A percentile compares a stretch with the other conserved stretches of the same genome.
Evolutionary conservation across 2,329 filamentous ascomycete genomes (phyloP).

Genomic region (Cercospora sesami): DNA sequence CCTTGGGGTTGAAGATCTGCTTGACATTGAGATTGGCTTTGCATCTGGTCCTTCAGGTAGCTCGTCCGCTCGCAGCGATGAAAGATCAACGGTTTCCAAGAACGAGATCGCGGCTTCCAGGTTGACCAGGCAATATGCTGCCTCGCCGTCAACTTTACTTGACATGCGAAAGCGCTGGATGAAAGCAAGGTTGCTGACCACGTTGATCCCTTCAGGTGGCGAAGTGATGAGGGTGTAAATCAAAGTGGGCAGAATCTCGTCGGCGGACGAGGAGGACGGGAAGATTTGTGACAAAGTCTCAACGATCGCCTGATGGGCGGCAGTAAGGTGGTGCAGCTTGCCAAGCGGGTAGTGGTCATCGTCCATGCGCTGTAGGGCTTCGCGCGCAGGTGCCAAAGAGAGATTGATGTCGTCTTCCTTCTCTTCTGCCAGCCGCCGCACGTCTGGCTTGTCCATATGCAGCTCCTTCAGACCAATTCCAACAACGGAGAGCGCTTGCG

Average conservation of each 20-base stretch:
- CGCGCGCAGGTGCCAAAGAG: slow-evolving; percentile 67
- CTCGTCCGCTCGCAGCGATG: slow-evolving; percentile 81
- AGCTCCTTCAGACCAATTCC: slow-evolving; percentile 86
- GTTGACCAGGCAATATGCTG: slow-evolving; percentile 94
- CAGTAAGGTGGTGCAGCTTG: slow-evolving; percentile 84
- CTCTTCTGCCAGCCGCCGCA: slow-evolving; percentile 56
- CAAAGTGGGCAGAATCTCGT: slow-evolving; percentile 94
- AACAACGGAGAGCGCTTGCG: slow-evolving; percentile 83
- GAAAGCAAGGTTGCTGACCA: slow-evolving; percentile 92
- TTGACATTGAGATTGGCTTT: slow-evolving; percentile 48
- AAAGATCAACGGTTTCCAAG: slow-evolving; percentile 89
- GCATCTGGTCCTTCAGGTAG: slow-evolving; percentile 61
- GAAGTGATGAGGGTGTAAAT: slow-evolving; percentile 95
- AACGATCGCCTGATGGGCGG: slow-evolving; percentile 90
- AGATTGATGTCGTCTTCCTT: slow-evolving; percentile 66
- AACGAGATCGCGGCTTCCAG: slow-evolving; percentile 94
- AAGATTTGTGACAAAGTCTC: slow-evolving; percentile 71
- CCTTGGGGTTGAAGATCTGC: slow-evolving; percentile 51
- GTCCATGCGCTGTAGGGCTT: slow-evolving; percentile 76
- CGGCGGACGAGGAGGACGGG: slow-evolving; percentile 79
- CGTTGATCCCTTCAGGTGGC: slow-evolving; percentile 78
- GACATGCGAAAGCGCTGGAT: slow-evolving; percentile 88
- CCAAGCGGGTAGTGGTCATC: slow-evolving; percentile 83
- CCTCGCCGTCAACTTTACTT: slow-evolving; percentile 85
- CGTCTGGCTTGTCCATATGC: slow-evolving; percentile 66